A percentile compares a stretch with the other conserved stretches of the same genome.
phyloP scores from a whole-genome alignment of 1,284 basidiomycete genomes.

The Ceratobasidium sp. region DNA sequence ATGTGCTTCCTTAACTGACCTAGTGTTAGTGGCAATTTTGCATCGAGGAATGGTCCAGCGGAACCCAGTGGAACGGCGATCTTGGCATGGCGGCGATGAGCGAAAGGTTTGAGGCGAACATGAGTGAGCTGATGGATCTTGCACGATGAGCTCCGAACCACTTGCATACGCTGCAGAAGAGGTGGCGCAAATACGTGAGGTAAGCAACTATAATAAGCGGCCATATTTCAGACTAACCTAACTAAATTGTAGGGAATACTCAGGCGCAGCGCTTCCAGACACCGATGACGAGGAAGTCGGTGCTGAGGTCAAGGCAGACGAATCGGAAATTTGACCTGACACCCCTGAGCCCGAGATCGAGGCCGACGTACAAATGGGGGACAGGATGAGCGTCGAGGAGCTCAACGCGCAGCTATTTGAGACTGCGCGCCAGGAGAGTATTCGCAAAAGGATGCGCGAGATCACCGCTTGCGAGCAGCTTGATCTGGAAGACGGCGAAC shows the following conservation, averaged over 20 bases:
- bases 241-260: too few relatives aligned
- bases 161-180: too few relatives aligned
- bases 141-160: too few relatives aligned
- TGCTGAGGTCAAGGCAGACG: neutral
- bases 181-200: too few relatives aligned
- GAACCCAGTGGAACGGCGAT: neutral
- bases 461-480: neutral
- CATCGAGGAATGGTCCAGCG: slow-evolving; percentile 2
- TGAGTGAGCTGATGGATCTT: slow-evolving; percentile 18
- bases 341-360: neutral
- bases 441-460: neutral
- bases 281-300: neutral
- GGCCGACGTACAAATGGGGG: neutral
- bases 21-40: slow-evolving; percentile 11
- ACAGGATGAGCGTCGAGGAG: neutral
- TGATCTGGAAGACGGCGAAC: neutral
- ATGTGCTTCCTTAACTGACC: neutral
- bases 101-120: slow-evolving; percentile 15
- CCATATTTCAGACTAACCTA: too few relatives aligned
- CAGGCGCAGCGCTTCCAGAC: neutral
- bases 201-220: too few relatives aligned
- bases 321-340: neutral
- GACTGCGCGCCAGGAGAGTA: neutral
- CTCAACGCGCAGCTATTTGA: neutral
- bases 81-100: neutral